Evolutionary conservation across 2,329 filamentous ascomycete species (phyloP).

Genomic region (Colletotrichum echinochloae): DNA sequence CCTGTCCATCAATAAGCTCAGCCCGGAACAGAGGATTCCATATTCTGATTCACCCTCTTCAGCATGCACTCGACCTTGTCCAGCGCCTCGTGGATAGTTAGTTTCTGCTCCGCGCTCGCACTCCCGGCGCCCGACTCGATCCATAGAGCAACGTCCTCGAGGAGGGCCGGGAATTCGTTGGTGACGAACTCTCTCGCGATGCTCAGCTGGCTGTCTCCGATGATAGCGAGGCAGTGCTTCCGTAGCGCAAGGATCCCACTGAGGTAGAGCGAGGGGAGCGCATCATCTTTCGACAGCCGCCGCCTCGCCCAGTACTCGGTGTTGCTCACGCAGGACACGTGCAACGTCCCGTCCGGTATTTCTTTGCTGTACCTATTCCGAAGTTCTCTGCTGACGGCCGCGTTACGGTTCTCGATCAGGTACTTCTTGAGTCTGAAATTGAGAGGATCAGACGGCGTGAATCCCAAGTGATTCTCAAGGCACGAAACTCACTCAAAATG

Average conservation of each 20-base stretch:
- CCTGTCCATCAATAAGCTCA: constrained; percentile 17
- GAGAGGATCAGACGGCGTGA: not conserved
- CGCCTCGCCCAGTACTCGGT: constrained; percentile 55
- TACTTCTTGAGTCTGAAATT: constrained; percentile 48
- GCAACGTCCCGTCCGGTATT: constrained; percentile 44
- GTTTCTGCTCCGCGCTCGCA: constrained; percentile 52
- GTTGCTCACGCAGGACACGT: constrained; percentile 61
- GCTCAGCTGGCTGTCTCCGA: constrained; percentile 56
- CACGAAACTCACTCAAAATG: constrained; percentile 44
- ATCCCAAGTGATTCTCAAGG: too few species aligned
- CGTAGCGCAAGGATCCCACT: constrained; percentile 58
- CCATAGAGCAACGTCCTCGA: constrained; percentile 58
- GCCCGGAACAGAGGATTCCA: not conserved
- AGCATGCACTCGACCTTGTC: constrained; percentile 49
- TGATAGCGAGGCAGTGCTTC: constrained; percentile 58
- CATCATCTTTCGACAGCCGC: constrained; percentile 40
- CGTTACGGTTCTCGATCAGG: constrained; percentile 55
- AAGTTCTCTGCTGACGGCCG: constrained; percentile 48
- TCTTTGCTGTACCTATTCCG: constrained; percentile 45
- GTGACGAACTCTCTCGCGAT: constrained; percentile 53
- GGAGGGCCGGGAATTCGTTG: constrained; percentile 55
- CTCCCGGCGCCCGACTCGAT: constrained; percentile 56
- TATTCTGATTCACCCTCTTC: constrained; percentile 46
- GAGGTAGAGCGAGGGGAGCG: constrained; percentile 51
- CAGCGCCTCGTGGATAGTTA: constrained; percentile 49